Evolutionary conservation across 331 rosid genomes (phyloP).

Genomic region (Malus hybrid): DNA sequence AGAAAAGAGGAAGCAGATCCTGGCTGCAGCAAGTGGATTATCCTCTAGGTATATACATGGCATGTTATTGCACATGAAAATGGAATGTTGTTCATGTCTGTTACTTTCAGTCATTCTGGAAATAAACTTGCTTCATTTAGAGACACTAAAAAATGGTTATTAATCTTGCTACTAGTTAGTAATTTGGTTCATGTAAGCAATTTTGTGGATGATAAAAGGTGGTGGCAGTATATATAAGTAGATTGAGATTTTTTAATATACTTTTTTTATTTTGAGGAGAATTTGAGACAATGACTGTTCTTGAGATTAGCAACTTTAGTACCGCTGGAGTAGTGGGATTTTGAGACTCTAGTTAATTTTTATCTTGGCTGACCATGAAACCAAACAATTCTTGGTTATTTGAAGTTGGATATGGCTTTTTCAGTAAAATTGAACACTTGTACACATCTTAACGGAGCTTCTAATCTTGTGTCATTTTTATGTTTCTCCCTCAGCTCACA

Average conservation of each 20-base stretch:
- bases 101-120: slow-evolving; percentile 10
- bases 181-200: neutral
- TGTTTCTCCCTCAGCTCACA: slow-evolving; percentile 33
- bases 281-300: too few relatives aligned
- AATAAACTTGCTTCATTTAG: slow-evolving; percentile 5
- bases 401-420: neutral
- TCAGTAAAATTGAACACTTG: slow-evolving; percentile 8
- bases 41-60: slow-evolving; percentile 57
- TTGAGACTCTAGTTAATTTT: too few relatives aligned
- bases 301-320: too few relatives aligned
- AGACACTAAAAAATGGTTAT: neutral
- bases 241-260: neutral
- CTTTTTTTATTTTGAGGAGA: too few relatives aligned
- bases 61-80: neutral
- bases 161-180: neutral
- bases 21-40: slow-evolving; percentile 74
- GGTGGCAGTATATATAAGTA: neutral
- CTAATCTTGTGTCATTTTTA: slow-evolving; percentile 13
- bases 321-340: too few relatives aligned
- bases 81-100: neutral
- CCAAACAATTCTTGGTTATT: too few relatives aligned
- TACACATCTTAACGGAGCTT: slow-evolving; percentile 10
- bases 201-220: neutral
- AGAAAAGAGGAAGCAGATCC: slow-evolving; percentile 87
- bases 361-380: too few relatives aligned